Base-by-base conservation (phyloP, 2,329 filamentous ascomycete genomes). In the Pseudocercospora fuligena region DNA sequence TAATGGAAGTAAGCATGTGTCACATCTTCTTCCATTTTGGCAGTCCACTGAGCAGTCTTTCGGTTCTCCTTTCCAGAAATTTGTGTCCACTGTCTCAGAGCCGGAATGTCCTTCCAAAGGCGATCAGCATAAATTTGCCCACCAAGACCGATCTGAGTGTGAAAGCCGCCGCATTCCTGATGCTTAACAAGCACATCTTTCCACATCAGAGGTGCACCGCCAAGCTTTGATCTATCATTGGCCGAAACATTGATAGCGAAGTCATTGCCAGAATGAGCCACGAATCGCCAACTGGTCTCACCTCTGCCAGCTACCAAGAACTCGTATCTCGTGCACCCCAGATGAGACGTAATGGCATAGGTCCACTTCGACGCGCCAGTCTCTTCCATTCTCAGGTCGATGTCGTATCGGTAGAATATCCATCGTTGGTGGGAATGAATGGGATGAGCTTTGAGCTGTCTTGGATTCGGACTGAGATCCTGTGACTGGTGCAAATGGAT, bases 181-280 rank as follows among this genome's bases (percentile, higher is more conserved):
- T 99, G 97, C 84, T 97, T 97, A 80, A 97, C 93, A 76, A 99
- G 85, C 29, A 99, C 94, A 74, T 99, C 95, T 76, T 97, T 98
- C 95, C 95, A 99, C 94, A 99, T 97, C 76, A 95, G 92, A 0
- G 94, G 92, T 0, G 96, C 87, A 1, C 95, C 95, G 31, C 95
- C 95, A 1, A 98, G 86, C 73, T 91, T 92, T 33, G 90, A 88
- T 51, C 94, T 88, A 73, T 99, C 95, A 68, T 91, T 93, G 63
- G 93, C 90, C 69, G 90, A 93, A 1, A 97, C 95, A 70, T 91
- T 90, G 29, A 96, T 85, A 0, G 93, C 91, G 78, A 98, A 99
- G 77, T 99, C 95, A 76, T 98, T 98, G 3, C 94, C 94, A 14
- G 94, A 97, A 74, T 97, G 95, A 11, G 94, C 92, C 73, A 98